phyloP scores from a whole-genome alignment of 495 filamentous ascomycete genomes.

The Recurvomyces mirabilis region DNA sequence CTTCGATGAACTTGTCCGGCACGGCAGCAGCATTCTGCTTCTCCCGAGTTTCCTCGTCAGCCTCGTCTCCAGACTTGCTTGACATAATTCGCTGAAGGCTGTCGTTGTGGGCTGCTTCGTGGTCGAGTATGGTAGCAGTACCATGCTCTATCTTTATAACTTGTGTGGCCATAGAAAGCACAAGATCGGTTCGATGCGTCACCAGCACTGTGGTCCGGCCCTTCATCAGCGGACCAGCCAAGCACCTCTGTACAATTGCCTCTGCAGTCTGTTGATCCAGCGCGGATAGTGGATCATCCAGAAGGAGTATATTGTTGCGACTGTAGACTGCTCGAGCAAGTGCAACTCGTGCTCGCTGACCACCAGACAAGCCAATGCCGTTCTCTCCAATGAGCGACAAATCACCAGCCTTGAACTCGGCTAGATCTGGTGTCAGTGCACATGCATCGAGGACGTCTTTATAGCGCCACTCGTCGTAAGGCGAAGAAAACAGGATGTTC shows the following conservation, averaged over 20 bases:
- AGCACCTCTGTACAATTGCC: slow-evolving; percentile 54
- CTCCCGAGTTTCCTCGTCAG: slow-evolving; percentile 20
- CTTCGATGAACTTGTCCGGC: slow-evolving; percentile 70
- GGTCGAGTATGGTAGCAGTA: slow-evolving; percentile 38
- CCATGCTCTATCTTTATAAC: slow-evolving; percentile 54
- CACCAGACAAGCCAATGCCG: slow-evolving; percentile 32
- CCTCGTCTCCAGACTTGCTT: slow-evolving; percentile 1
- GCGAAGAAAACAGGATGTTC: slow-evolving; percentile 68
- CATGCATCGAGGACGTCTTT: slow-evolving; percentile 33
- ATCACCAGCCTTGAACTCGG: slow-evolving; percentile 31
- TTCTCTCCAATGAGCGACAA: slow-evolving; percentile 34
- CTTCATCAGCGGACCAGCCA: slow-evolving; percentile 51
- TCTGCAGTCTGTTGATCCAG: slow-evolving; percentile 68
- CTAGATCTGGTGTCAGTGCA: slow-evolving; percentile 30
- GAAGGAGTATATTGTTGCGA: slow-evolving; percentile 26
- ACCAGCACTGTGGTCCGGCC: slow-evolving; percentile 57
- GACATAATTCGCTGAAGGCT: slow-evolving; percentile 3
- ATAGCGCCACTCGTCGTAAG: slow-evolving; percentile 53
- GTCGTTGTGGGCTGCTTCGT: slow-evolving; percentile 28
- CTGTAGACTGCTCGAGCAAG: slow-evolving; percentile 34
- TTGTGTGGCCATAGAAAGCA: slow-evolving; percentile 53
- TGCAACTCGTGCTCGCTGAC: slow-evolving; percentile 32
- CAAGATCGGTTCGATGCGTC: slow-evolving; percentile 67
- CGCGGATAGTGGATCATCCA: slow-evolving; percentile 33
- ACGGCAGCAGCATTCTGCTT: slow-evolving; percentile 41